Evolutionary conservation across 345 rosid genomes (phyloP).

Genomic region (Eutrema yunnanense): DNA sequence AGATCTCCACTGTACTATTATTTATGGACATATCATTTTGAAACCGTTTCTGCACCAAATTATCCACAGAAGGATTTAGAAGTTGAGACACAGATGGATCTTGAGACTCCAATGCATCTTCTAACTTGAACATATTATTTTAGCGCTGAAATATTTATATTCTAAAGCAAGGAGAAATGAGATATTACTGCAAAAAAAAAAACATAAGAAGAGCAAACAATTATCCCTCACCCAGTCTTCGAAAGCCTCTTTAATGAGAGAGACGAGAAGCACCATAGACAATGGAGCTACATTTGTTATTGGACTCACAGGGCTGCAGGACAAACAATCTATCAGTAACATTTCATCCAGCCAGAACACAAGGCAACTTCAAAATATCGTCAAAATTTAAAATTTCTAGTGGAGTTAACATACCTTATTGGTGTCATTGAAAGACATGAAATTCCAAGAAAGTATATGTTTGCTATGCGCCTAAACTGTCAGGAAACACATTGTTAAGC

Average conservation of each 20-base stretch:
- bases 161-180: conserved; percentile 2
- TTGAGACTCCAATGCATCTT: not conserved
- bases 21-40: conserved; percentile 95
- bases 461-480: conserved; percentile 99
- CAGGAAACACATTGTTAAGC: conserved; percentile 31
- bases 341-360: not conserved
- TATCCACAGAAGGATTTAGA: conserved; percentile 10
- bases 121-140: not conserved
- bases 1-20: conserved; percentile 66
- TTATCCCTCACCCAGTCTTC: conserved; percentile 86
- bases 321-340: conserved; percentile 1
- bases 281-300: conserved; percentile 89
- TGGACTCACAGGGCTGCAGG: conserved; percentile 95
- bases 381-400: not conserved
- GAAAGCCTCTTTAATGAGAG: conserved; percentile 96
- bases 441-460: conserved; percentile 87
- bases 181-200: conserved; percentile 4
- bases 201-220: not conserved
- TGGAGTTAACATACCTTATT: conserved; percentile 54
- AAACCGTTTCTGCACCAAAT: conserved; percentile 74
- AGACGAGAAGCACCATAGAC: conserved; percentile 89
- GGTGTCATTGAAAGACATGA: conserved; percentile 94
- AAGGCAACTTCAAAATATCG: not conserved
- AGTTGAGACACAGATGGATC: conserved; percentile 9
- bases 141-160: not conserved